phyloP scores from a whole-genome alignment of 2,329 filamentous ascomycete genomes.

The Fusarium sp. region DNA sequence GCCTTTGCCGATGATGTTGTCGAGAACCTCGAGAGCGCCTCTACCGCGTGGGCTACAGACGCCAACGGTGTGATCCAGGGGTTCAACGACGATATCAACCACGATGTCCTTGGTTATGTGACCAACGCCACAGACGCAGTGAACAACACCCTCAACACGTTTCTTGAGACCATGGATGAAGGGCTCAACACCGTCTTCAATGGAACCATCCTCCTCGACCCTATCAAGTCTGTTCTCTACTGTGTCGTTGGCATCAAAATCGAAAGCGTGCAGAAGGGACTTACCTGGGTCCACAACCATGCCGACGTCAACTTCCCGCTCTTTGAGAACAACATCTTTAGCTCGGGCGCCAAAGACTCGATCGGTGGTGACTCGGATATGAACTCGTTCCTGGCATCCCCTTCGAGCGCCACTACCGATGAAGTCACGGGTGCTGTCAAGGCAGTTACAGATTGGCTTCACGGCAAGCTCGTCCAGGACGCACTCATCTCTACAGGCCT shows the following conservation, averaged over 20 bases:
- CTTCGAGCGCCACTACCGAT: conserved; percentile 78
- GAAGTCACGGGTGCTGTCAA: conserved; percentile 82
- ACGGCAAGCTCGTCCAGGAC: conserved; percentile 76
- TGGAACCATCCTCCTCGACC: conserved; percentile 80
- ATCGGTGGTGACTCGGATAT: conserved; percentile 68
- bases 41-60: conserved; percentile 77
- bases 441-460: conserved; percentile 74
- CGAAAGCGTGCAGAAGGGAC: conserved; percentile 81
- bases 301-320: conserved; percentile 84
- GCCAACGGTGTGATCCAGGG: conserved; percentile 78
- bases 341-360: conserved; percentile 75
- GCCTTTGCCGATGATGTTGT: conserved; percentile 84
- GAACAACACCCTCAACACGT: conserved; percentile 85
- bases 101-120: conserved; percentile 88
- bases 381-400: conserved; percentile 79
- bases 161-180: conserved; percentile 80
- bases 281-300: conserved; percentile 94
- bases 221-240: conserved; percentile 81
- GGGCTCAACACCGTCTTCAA: conserved; percentile 83
- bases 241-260: conserved; percentile 93
- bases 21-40: conserved; percentile 75
- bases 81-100: conserved; percentile 82
- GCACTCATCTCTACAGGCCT: conserved; percentile 81
- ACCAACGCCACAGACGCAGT: conserved; percentile 83
- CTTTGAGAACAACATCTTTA: conserved; percentile 84